Conservation (phyloP, 495 filamentous ascomycete genomes). For the Parathielavia appendiculata region DNA sequence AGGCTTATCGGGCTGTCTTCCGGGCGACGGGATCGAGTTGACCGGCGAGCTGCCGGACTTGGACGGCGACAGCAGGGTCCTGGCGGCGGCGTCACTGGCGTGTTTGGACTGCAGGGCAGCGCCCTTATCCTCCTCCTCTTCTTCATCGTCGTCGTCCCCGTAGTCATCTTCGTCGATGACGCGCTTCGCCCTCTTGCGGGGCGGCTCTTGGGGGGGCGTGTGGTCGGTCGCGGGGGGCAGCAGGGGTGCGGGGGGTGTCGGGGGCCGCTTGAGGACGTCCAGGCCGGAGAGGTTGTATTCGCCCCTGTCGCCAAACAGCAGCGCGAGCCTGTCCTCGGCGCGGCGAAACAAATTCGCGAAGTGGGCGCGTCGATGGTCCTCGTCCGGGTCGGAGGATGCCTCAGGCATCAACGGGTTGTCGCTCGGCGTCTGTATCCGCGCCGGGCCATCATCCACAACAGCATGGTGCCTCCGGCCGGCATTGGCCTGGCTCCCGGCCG, state of each 20-base stretch:
- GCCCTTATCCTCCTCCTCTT: conserved; percentile 50
- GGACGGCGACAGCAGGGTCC: conserved; percentile 48
- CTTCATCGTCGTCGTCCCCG: conserved; percentile 81
- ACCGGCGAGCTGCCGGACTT: conserved; percentile 56
- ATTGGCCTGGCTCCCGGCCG: conserved; percentile 31
- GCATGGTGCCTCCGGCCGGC: conserved; percentile 30
- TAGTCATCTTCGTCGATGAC: conserved; percentile 71
- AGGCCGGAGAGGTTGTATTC: conserved; percentile 44
- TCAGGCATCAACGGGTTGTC: conserved; percentile 46
- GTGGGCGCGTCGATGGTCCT: conserved; percentile 40
- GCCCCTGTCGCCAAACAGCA: conserved; percentile 78
- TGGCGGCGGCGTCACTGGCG: conserved; percentile 42
- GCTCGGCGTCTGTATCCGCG: conserved; percentile 35
- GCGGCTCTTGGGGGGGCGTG: conserved; percentile 43
- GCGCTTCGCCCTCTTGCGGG: conserved; percentile 47
- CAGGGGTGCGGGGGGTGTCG: conserved; percentile 28
- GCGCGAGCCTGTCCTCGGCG: conserved; percentile 43
- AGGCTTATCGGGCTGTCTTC: conserved; percentile 43
- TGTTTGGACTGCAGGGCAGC: conserved; percentile 55
- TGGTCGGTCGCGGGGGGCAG: conserved; percentile 46
- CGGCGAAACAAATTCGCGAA: conserved; percentile 43
- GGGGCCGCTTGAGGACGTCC: conserved; percentile 36
- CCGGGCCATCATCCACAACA: conserved; percentile 35
- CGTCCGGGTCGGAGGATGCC: conserved; percentile 45
- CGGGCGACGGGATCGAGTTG: conserved; percentile 48